phyloP scores from a whole-genome alignment of 1,284 basidiomycete genomes.

The Phellopilus nigrolimitatus region DNA sequence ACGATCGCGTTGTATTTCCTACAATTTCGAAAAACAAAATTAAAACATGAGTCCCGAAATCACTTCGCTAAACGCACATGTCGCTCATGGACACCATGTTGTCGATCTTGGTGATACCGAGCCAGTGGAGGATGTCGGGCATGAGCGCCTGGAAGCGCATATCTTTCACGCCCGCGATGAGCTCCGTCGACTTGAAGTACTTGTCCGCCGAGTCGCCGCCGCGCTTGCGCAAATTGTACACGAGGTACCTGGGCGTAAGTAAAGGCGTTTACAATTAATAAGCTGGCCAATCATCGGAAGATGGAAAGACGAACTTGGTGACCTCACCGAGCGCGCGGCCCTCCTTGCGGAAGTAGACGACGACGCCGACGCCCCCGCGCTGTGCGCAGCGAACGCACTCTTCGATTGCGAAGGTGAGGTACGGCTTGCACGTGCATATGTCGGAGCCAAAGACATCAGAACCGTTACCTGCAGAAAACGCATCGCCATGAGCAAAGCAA shows the following conservation, averaged over 20 bases:
- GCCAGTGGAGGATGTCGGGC: conserved; percentile 93
- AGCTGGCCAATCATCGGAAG: too few species aligned
- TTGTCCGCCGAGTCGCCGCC: conserved; percentile 88
- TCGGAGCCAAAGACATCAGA: conserved; percentile 89
- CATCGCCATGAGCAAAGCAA: too few species aligned
- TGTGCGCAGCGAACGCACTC: conserved; percentile 88
- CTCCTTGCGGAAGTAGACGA: conserved; percentile 95
- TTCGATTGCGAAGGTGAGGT: conserved; percentile 89
- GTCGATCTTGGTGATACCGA: conserved; percentile 75
- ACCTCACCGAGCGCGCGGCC: conserved; percentile 91
- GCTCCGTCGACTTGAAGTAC: conserved; percentile 92
- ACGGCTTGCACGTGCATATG: conserved; percentile 94
- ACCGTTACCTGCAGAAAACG: conserved; percentile 57
- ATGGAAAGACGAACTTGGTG: conserved; percentile 56
- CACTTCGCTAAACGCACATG: conserved; percentile 67
- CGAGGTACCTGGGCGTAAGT: conserved; percentile 57
- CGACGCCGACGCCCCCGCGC: conserved; percentile 85
- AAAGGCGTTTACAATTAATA: conserved; percentile 6
- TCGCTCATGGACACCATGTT: conserved; percentile 42
- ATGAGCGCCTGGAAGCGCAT: conserved; percentile 95
- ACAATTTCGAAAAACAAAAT: conserved; percentile 20
- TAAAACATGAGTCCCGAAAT: too few species aligned
- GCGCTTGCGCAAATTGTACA: conserved; percentile 94
- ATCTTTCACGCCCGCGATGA: conserved; percentile 93
- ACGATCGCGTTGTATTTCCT: conserved; percentile 96